Evolutionary conservation across 371 early-diverging fungal species (phyloP), one percentile per base, ranked within the genome.

Genomic region (Circinella umbellata): DNA sequence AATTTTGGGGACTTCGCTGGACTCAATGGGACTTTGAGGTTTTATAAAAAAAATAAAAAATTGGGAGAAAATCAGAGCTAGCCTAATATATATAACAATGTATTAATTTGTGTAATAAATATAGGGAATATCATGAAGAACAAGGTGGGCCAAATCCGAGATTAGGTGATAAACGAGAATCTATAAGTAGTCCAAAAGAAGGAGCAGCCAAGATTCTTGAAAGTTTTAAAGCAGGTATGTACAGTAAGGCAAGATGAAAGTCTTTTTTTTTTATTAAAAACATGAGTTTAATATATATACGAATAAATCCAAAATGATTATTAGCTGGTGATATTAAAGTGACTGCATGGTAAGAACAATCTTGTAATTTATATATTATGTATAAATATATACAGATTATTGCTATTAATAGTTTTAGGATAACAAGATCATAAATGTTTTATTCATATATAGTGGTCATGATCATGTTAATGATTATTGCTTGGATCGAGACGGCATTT

Each of bases 381-480:
- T 42, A 42, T 42, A 0, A 9, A 2, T 9, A 51, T 51, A 51
- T 51, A 13, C 51, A 8, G 0, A 0, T 17, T 13, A 8, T 51
- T 51, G 51, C 51, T n/a, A 5, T n/a, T 47, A 11, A 15, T 9
- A 47, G 47, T 47, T 47, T 11, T 47, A 47, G 1, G 3, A 9
- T 47, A 27, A 27, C 35, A 51, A 27, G 0, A 27, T 27, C 57
- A 47, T 11, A 11, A 47, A 47, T 9, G 47, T 47, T 47, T 7
- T 18, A 59, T 4, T 35, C 27, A 14, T 53, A 5, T 57, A 27
- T 65, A 81, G 81, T 51, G 87, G 87, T 10, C 85, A 84, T 47
- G 80, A 87, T 59, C 87, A 87, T 73, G 68, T 80, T 4, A 87
- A 87, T 53, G 87, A 87, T 55, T 87, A 83, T 70, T 87, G 87